Base-by-base conservation (phyloP, 2,329 filamentous ascomycete genomes). In the Harringtonia aguacate region DNA sequence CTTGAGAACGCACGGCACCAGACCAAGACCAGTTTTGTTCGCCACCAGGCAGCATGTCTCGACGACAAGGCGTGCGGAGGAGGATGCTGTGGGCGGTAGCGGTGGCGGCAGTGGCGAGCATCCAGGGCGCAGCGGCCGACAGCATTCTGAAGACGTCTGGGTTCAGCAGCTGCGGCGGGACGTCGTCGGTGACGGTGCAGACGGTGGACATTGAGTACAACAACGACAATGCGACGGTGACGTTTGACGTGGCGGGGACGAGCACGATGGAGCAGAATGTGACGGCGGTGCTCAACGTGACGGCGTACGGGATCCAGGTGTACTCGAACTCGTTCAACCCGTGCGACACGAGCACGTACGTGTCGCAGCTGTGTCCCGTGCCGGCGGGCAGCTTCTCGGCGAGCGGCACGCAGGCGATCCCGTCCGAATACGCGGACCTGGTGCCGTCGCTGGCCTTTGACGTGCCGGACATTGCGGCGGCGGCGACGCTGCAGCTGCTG, bases 361-460 rank as follows among this genome's bases (percentile, higher is more conserved):
- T 95, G 41, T 60, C 73, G 9, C 68, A 86, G 55, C 70, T 98
- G 39, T 98, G 92, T 64, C 92, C 92, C 82, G 82, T 95, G 9
- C 88, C 89, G 13, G 67, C 70, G 4, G 84, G 86, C 21, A 65
- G 62, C 7, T 98, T 97, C 56, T 64, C 77, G 14, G 88, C 90
- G 8, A 65, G 68, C 36, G 90, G 88, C 38, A 67, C 65, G 4
- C 83, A 92, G 60, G 63, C 69, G 27, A 84, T 98, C 33, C 84
- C 88, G 15, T 63, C 74, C 0, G 57, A 79, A 48, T 90, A 81
- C 57, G 79, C 86, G 45, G 72, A 72, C 43, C 66, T 84, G 63
- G 90, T 98, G 34, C 92, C 92, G 2, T 67, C 77, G 3, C 94
- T 98, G 52, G 90, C 90, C 13, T 98, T 95, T 66, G 75, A 77